Conservation (phyloP, 1,284 basidiomycete genomes). For the Cryptococcus sp. region DNA sequence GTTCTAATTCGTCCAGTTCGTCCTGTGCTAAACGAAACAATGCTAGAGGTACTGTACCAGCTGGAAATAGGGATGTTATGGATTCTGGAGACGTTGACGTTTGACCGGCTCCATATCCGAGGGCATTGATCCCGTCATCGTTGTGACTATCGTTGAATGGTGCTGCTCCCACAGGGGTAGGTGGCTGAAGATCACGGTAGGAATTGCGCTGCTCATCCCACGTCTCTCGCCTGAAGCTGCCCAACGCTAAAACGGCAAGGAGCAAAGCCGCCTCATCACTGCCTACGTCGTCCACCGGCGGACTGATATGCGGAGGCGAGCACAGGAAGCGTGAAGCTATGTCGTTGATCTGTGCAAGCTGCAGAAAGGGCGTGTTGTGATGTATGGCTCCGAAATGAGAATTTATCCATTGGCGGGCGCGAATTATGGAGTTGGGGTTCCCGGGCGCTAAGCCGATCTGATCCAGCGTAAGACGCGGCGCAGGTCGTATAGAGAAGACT, state of each 20-base stretch:
- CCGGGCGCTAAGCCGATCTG: slow-evolving; percentile 20
- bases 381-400: slow-evolving; percentile 24
- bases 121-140: not conserved
- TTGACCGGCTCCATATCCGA: not conserved
- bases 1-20: slow-evolving; percentile 20
- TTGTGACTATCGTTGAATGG: not conserved
- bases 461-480: slow-evolving; percentile 7
- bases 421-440: slow-evolving; percentile 2
- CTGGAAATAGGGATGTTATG: not conserved
- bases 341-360: slow-evolving; percentile 15
- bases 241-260: slow-evolving; percentile 20
- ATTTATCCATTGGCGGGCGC: slow-evolving; percentile 21
- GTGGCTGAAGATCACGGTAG: slow-evolving; percentile 7
- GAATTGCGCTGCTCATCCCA: slow-evolving; percentile 11
- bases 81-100: not conserved
- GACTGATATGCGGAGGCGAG: too few species aligned
- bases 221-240: slow-evolving; percentile 21
- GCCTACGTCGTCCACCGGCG: not conserved
- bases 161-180: not conserved
- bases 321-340: slow-evolving; percentile 11
- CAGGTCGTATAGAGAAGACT: slow-evolving; percentile 13
- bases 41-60: not conserved
- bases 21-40: slow-evolving; percentile 21
- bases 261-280: slow-evolving; percentile 20
- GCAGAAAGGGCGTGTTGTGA: slow-evolving; percentile 27